phyloP scores from a whole-genome alignment of 306 rosid species.

The Sphenostylis stenocarpa region DNA sequence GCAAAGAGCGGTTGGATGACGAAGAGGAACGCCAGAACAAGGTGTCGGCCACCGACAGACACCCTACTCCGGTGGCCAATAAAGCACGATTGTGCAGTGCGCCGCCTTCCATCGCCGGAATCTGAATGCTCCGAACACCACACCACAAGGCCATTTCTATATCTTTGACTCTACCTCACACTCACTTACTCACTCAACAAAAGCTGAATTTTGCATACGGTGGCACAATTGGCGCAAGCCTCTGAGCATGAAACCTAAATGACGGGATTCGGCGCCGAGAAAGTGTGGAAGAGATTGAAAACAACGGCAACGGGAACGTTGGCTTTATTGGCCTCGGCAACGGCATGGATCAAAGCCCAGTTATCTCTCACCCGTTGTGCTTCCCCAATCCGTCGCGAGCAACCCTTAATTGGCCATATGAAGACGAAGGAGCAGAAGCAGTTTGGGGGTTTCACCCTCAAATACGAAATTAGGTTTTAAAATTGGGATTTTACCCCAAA shows the following conservation, averaged over 20 bases:
- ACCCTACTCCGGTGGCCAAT: slow-evolving; percentile 50
- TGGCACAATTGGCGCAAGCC: too few species aligned
- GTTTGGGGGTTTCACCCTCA: too few species aligned
- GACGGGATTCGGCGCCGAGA: slow-evolving; percentile 85
- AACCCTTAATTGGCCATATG: too few species aligned
- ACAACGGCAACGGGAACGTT: slow-evolving; percentile 77
- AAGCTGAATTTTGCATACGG: slow-evolving; percentile 49
- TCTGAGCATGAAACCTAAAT: slow-evolving; percentile 91
- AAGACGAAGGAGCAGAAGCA: too few species aligned
- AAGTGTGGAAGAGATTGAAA: slow-evolving; percentile 84
- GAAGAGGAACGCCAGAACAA: slow-evolving; percentile 53
- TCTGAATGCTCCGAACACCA: slow-evolving; percentile 49
- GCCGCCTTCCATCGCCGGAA: slow-evolving; percentile 54
- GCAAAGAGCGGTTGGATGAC: slow-evolving; percentile 41
- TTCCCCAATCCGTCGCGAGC: too few species aligned
- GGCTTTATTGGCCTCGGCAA: slow-evolving; percentile 65
- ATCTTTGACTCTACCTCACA: not conserved
- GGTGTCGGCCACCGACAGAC: slow-evolving; percentile 53
- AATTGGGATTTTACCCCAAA: too few species aligned
- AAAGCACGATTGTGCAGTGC: slow-evolving; percentile 45
- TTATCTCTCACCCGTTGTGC: slow-evolving; percentile 83
- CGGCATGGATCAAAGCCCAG: slow-evolving; percentile 93
- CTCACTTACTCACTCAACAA: too few species aligned
- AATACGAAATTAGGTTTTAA: too few species aligned
- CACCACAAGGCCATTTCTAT: slow-evolving; percentile 70